phyloP scores from a whole-genome alignment of 768 basidiomycete genomes.

The Boletus subcaerulescens region DNA sequence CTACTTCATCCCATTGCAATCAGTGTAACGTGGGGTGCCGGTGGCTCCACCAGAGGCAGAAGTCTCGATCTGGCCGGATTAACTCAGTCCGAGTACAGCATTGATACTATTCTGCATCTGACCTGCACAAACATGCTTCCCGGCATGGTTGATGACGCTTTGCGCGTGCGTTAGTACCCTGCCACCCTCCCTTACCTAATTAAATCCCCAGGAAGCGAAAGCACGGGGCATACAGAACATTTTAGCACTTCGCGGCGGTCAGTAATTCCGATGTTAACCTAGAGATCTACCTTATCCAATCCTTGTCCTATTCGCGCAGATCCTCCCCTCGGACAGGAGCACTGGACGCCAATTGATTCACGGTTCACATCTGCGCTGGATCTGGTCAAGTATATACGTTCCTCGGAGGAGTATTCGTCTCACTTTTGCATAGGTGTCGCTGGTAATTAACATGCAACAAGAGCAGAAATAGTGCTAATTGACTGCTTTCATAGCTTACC shows the following conservation, averaged over 20 bases:
- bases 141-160: conserved; percentile 81
- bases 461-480: background rate
- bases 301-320: conserved; percentile 44
- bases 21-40: conserved; percentile 97
- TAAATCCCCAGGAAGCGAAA: conserved; percentile 63
- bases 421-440: conserved; percentile 95
- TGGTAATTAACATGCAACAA: conserved; percentile 42
- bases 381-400: conserved; percentile 87
- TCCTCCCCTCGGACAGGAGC: conserved; percentile 90
- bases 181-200: background rate
- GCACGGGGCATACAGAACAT: conserved; percentile 82
- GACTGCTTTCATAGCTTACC: conserved; percentile 61
- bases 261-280: conserved; percentile 11
- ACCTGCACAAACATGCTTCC: conserved; percentile 97
- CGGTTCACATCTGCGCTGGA: conserved; percentile 83
- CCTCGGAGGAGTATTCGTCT: conserved; percentile 70
- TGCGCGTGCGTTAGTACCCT: conserved; percentile 54
- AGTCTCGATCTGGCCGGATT: conserved; percentile 84
- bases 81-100: conserved; percentile 65
- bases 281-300: background rate
- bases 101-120: conserved; percentile 90
- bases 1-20: conserved; percentile 76
- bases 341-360: conserved; percentile 85
- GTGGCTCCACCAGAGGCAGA: conserved; percentile 85
- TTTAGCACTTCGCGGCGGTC: conserved; percentile 89